Evolutionary conservation across 176 grass and related monocot species (phyloP), one percentile per base, ranked within the genome.

Genomic region (Carex scoparia): DNA sequence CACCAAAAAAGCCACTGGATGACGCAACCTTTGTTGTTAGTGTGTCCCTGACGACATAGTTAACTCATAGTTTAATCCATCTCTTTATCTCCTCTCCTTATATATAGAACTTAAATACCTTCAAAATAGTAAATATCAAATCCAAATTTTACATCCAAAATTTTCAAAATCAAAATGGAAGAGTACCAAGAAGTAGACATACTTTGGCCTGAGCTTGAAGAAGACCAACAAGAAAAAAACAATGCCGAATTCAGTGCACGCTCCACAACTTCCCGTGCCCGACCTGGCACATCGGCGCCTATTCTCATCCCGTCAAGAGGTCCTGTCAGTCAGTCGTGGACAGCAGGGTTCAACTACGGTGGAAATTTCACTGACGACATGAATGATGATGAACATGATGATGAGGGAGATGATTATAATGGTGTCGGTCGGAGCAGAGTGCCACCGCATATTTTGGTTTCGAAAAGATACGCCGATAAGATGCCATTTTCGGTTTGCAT

Each of bases 161-260:
- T 27, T 81, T 15, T 15, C 56, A 64, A 64, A 64, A 13, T 30
- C 37, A 15, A 65, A 62, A 96, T 97, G 91, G 91, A 88, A 35
- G 91, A 97, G 9, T 83, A 87, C 58, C 54, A 97, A 16, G 94
- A 93, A 65, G 62, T 78, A 10, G 91, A 97, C 1, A 86, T 97
- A 72, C 67, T 97, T 23, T 97, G 91, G 94, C 84, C 87, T 49
- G 70, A 88, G 61, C 1, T 16, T 57, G 30, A 58, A 4, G 38
- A 4, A 33, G 27, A 75, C 79, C 3, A 3, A 16, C 2, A 3
- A 16, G 81, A 30, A 27, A 27, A 15, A 0, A 11, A 42, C 2
- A 2, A 3, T 15, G 53, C 2, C 10, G 1, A 13, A 1, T 12
- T 1, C 15, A 1, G 67, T 14, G 15, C 0, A 40, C 18, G 61